phyloP scores from a whole-genome alignment of 2,329 filamentous ascomycete species.

The Sporothrix sp. region DNA sequence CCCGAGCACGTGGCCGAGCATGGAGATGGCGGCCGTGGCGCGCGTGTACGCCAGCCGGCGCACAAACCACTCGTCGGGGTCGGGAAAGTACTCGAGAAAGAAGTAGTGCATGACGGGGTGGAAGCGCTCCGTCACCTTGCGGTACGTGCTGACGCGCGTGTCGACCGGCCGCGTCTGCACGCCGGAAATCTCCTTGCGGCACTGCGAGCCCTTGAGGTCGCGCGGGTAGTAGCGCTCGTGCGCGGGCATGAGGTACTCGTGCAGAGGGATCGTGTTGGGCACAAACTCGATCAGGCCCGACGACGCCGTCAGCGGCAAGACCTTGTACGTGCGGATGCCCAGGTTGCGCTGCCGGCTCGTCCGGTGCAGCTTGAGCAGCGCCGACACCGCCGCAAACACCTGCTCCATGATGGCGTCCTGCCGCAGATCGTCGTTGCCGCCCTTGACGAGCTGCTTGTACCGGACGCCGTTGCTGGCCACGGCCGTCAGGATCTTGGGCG shows the following conservation, averaged over 20 bases:
- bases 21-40: slow-evolving; percentile 88
- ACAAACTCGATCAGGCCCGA: slow-evolving; percentile 97
- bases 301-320: slow-evolving; percentile 73
- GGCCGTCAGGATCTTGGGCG: slow-evolving; percentile 85
- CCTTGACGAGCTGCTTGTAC: slow-evolving; percentile 91
- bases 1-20: slow-evolving; percentile 85
- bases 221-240: slow-evolving; percentile 79
- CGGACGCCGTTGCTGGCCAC: slow-evolving; percentile 64
- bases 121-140: slow-evolving; percentile 69
- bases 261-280: slow-evolving; percentile 79
- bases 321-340: slow-evolving; percentile 92
- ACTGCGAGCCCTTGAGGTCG: slow-evolving; percentile 66
- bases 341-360: slow-evolving; percentile 80
- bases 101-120: slow-evolving; percentile 94
- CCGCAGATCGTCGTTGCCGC: slow-evolving; percentile 87
- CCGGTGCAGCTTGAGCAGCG: slow-evolving; percentile 75
- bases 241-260: slow-evolving; percentile 85
- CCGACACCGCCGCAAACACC: slow-evolving; percentile 92
- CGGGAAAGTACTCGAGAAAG: slow-evolving; percentile 88
- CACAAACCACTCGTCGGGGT: slow-evolving; percentile 93
- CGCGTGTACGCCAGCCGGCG: slow-evolving; percentile 84
- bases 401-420: slow-evolving; percentile 99
- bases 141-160: slow-evolving; percentile 63
- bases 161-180: slow-evolving; percentile 63
- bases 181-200: slow-evolving; percentile 67